Base-by-base conservation (phyloP, 1,284 basidiomycete species). In the Thelephora terrestris region DNA sequence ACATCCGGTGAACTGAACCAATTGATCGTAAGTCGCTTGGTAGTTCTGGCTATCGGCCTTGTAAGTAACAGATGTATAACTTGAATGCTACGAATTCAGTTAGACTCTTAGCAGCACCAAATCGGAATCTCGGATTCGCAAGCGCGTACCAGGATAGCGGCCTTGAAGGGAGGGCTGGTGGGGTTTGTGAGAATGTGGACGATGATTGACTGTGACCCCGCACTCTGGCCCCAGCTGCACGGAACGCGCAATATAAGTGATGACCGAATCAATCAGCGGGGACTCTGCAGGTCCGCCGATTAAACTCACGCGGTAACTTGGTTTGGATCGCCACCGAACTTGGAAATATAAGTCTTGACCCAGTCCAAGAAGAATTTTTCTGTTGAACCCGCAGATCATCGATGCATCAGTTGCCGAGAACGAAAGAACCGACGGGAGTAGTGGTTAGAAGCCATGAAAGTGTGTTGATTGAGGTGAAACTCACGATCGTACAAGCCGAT, bases 341-440 rank as follows among this genome's bases (percentile, higher is more conserved):
- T 56, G 7, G 53, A 45, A 42, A 75, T 72, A 50, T 74, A 66
- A 46, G 65, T 52, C 25, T 71, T 64, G 0, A 75, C 58, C 83
- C 83, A 87, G 50, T 76, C 60, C 14, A 88, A 60, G 0, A 79
- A 79, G 34, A 69, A 58, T 7, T 73, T 71, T 57, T 79, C 76
- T 79, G 42, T 6, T 9, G 9, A 27, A 27, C n/a, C 25, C 25
- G n/a, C n/a, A n/a, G n/a, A n/a, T n/a, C n/a, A n/a, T 9, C 25
- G 25, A 27, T 5, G 25, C 25, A 9, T 27, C 25, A 27, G 25
- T n/a, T n/a, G n/a, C n/a, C n/a, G n/a, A n/a, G n/a, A n/a, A 5
- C 9, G 47, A 46, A 44, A 6, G 42, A 27, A 9, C 25, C 25
- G 9, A 27, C 4, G 25, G 25, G 9, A 27, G n/a, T n/a, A 27